Evolutionary conservation across 106 monocot species (phyloP).

Genomic region (Dioscorea zingiberensis): DNA sequence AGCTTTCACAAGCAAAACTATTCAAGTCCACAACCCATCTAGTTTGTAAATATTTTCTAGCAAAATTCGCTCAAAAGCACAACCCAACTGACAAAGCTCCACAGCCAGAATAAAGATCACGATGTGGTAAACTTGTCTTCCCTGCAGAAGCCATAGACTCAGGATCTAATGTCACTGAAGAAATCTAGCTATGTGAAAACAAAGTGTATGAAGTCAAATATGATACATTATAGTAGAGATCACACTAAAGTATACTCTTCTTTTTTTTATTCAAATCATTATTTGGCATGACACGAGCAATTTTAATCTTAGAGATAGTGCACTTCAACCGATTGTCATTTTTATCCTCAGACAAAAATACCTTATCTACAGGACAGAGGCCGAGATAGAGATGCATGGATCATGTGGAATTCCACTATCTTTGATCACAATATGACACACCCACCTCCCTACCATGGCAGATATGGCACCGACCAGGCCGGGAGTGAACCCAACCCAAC

Average conservation of each 20-base stretch:
- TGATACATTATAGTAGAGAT: conserved; percentile 34
- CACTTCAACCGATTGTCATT: conserved; percentile 40
- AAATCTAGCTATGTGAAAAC: conserved; percentile 11
- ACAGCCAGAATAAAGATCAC: conserved; percentile 60
- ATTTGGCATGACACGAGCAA: conserved; percentile 26
- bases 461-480: too few relatives aligned
- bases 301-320: conserved; percentile 22
- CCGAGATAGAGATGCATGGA: too few relatives aligned
- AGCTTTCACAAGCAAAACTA: conserved; percentile 32
- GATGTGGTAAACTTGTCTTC: conserved; percentile 7
- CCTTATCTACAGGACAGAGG: too few relatives aligned
- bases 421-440: too few relatives aligned
- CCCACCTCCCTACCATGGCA: too few relatives aligned
- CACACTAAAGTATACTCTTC: conserved; percentile 9
- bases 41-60: conserved; percentile 41
- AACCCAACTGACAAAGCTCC: conserved; percentile 79
- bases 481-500: too few relatives aligned
- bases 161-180: conserved; percentile 28
- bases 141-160: neutral
- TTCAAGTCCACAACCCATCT: conserved; percentile 51
- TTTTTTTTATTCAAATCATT: conserved; percentile 14
- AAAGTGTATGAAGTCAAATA: conserved; percentile 34
- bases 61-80: conserved; percentile 46
- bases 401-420: conserved; percentile 12
- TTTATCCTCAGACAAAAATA: conserved; percentile 36